Evolutionary conservation across 768 basidiomycete genomes (phyloP), one percentile per base, ranked within the genome.

Genomic region (Melanogaster broomeanus): DNA sequence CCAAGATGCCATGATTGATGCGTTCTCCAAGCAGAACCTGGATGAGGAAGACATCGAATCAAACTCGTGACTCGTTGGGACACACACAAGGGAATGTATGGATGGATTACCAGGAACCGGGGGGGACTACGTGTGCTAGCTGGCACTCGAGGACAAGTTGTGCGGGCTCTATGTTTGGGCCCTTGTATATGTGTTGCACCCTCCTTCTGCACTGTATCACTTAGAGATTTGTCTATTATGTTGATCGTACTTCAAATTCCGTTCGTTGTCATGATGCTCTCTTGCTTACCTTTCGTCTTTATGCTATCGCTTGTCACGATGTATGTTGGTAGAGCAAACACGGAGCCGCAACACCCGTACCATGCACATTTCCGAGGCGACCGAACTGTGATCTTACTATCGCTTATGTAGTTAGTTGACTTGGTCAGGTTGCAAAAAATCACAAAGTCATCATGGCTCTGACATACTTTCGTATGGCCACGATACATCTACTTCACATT

Each of bases 1-100:
- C 61, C 88, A 90, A 61, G 90, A 93, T 48, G 77, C 85, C 22
- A 83, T 93, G 79, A 76, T 92, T 52, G 85, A 88, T 63, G 85
- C 88, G 6, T 91, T 93, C 64, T 83, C 87, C 37, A 82, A 58
- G 55, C 75, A 79, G 45, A 68, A 74, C 47, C 63, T 81, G 28
- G 69, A 63, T 37, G 69, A 55, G 42, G 60, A 58, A 38, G 59
- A 63, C 35, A 47, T 57, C 48, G 67, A 57, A 47, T 56, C 64
- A 35, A 59, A 51, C 49, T 61, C 67, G 18, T 67, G 59, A 68
- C 38, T 18, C 30, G 15, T 24, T 16, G 6, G 21, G 25, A 38
- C 24, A 21, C 30, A 8, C 9, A 25, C 12, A 27, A 19, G 33
- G 47, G 24, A 45, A 30, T 35, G 47, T 44, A 54, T 35, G 56